Percentiles rank a stretch among this genome's conserved stretches.
phyloP scores from a whole-genome alignment of 2,329 filamentous ascomycete genomes.

The Penicillium sp. region DNA sequence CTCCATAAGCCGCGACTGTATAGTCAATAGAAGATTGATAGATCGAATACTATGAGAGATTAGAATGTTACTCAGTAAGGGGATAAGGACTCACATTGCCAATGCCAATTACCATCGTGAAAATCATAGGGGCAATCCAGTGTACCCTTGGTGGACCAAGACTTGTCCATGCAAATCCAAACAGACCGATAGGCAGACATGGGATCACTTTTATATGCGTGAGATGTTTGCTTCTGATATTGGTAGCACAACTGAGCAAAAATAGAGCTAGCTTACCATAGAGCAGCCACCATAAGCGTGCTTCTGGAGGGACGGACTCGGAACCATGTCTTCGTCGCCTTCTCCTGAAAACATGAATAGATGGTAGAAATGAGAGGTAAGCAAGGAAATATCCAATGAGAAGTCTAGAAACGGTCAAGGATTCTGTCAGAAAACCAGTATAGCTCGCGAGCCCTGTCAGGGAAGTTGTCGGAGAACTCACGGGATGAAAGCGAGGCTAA shows the following conservation, averaged over 20 bases:
- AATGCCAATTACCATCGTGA: background rate
- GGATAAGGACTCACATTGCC: background rate
- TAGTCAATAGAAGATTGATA: conserved; percentile 52
- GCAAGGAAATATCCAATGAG: background rate
- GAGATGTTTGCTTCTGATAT: background rate
- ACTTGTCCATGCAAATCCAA: conserved; percentile 59
- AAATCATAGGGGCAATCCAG: conserved; percentile 21
- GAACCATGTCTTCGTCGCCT: background rate
- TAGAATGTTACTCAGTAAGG: background rate
- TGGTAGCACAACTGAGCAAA: background rate
- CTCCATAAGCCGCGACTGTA: conserved; percentile 62
- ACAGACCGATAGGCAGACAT: conserved; percentile 48
- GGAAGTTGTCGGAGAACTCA: background rate
- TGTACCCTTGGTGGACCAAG: conserved; percentile 53
- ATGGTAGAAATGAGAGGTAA: background rate
- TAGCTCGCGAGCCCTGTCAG: background rate
- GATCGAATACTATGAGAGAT: conserved; percentile 19
- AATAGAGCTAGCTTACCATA: background rate
- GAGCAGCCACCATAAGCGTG: background rate
- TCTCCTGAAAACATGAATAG: background rate
- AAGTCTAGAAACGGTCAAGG: background rate
- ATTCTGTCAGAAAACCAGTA: background rate
- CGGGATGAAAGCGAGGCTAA: conserved; percentile 46
- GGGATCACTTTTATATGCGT: background rate
- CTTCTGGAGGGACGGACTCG: background rate